Conservation (phyloP, 2,329 filamentous ascomycete species). For the Diaporthe eres region DNA sequence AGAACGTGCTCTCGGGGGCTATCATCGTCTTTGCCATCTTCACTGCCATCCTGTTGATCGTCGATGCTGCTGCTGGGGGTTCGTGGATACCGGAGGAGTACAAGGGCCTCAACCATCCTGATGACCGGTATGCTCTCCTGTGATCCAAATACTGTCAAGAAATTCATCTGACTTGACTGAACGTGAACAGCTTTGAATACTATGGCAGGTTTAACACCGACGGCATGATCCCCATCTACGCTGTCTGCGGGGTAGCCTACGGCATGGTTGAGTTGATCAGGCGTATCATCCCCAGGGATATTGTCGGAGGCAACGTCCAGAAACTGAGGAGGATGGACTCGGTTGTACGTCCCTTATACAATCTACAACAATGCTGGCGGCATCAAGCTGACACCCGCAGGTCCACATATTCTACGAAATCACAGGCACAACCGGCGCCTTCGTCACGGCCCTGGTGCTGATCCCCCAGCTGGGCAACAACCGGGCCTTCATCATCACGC, state of each 20-base stretch:
- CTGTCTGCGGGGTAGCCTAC: constrained; percentile 56
- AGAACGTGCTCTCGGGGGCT: constrained; percentile 59
- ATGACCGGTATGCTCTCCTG: constrained; percentile 41
- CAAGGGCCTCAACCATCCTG: constrained; percentile 48
- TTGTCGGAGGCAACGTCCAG: constrained; percentile 64
- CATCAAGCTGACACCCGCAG: neutral
- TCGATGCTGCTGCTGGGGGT: constrained; percentile 64
- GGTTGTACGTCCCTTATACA: constrained; percentile 42
- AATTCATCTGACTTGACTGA: neutral
- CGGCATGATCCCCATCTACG: constrained; percentile 64
- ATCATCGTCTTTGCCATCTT: constrained; percentile 61
- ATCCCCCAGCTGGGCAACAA: constrained; percentile 66
- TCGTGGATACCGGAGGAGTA: constrained; percentile 53
- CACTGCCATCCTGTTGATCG: constrained; percentile 61
- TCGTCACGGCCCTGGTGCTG: constrained; percentile 63
- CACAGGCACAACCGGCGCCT: constrained; percentile 62
- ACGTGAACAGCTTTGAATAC: constrained; percentile 54
- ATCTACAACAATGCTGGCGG: neutral
- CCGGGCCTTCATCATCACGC: constrained; percentile 65
- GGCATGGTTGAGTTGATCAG: constrained; percentile 68
- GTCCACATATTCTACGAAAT: constrained; percentile 64
- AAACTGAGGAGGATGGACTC: constrained; percentile 64
- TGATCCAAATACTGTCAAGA: no score
- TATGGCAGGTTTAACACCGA: constrained; percentile 64
- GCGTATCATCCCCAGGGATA: constrained; percentile 64